phyloP scores from a whole-genome alignment of 768 basidiomycete genomes.

The Boletus sp. region DNA sequence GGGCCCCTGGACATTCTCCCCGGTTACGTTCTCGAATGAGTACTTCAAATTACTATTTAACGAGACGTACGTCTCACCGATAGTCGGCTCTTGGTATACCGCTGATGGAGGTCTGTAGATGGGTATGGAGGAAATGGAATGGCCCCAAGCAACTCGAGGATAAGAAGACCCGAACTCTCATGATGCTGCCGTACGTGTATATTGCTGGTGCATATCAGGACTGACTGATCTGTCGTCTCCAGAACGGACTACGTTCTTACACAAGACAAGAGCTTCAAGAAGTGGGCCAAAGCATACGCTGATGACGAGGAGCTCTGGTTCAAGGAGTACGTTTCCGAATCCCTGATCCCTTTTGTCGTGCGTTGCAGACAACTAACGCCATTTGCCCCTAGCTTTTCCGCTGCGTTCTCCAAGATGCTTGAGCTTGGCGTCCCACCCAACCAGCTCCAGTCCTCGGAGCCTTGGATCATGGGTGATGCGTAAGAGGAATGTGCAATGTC shows the following conservation, averaged over 20 bases:
- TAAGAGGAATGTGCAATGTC: constrained; percentile 27
- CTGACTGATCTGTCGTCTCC: background rate
- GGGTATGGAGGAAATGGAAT: constrained; percentile 95
- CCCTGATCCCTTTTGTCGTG: background rate
- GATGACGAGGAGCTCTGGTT: constrained; percentile 85
- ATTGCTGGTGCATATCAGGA: too few species aligned
- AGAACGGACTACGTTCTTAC: constrained; percentile 87
- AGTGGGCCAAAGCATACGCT: constrained; percentile 84
- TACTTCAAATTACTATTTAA: constrained; percentile 82
- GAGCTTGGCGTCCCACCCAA: constrained; percentile 89
- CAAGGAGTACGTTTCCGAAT: constrained; percentile 69
- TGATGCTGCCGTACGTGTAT: constrained; percentile 88
- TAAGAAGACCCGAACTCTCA: constrained; percentile 82
- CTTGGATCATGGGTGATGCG: constrained; percentile 59
- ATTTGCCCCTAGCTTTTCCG: constrained; percentile 69
- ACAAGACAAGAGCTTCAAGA: constrained; percentile 92
- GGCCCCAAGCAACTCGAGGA: constrained; percentile 94
- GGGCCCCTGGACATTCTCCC: constrained; percentile 95
- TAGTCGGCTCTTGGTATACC: background rate
- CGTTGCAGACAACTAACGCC: background rate
- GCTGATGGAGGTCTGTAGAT: constrained; percentile 38
- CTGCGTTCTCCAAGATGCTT: constrained; percentile 72
- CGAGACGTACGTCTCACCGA: constrained; percentile 58
- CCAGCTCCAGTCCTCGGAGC: constrained; percentile 72
- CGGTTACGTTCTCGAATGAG: constrained; percentile 83